phyloP scores from a whole-genome alignment of 164 flowering plant genomes.

The Berberis vulgaris region DNA sequence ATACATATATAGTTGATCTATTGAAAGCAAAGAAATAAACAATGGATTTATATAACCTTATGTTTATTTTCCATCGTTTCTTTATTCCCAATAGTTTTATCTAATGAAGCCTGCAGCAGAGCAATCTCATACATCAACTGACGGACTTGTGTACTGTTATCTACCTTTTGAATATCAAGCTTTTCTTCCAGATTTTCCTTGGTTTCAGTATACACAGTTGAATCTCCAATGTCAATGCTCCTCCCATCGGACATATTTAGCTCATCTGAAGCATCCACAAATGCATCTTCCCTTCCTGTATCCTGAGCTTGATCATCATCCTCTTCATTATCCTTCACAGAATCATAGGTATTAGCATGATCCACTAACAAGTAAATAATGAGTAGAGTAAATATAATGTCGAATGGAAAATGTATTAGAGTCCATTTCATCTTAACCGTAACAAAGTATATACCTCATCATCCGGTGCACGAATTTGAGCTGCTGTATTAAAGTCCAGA shows the following conservation, averaged over 20 bases:
- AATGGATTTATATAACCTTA: slow-evolving; percentile 22
- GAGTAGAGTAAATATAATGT: too few species aligned
- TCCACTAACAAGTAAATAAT: too few species aligned
- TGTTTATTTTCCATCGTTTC: slow-evolving; percentile 29
- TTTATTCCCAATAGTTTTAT: slow-evolving; percentile 38
- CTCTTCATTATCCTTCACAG: slow-evolving; percentile 11
- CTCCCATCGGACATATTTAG: slow-evolving; percentile 22
- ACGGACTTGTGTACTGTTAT: slow-evolving; percentile 19
- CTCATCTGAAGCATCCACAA: slow-evolving; percentile 69
- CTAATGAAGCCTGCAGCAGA: slow-evolving; percentile 31
- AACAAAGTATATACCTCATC: too few species aligned
- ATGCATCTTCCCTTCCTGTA: slow-evolving; percentile 49
- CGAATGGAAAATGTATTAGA: too few species aligned
- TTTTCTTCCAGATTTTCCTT: slow-evolving; percentile 22
- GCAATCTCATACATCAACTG: slow-evolving; percentile 35
- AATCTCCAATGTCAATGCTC: slow-evolving; percentile 16
- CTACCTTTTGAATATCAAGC: slow-evolving; percentile 15
- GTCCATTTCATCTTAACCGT: too few species aligned
- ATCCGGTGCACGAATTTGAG: too few species aligned
- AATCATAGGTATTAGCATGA: too few species aligned
- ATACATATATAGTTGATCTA: not conserved
- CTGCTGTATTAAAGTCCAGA: too few species aligned
- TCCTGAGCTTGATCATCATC: slow-evolving; percentile 37
- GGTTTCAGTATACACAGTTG: slow-evolving; percentile 10
- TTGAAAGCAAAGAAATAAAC: not conserved